Evolutionary conservation across 768 basidiomycete genomes (phyloP).

Genomic region (Boletales sp.): DNA sequence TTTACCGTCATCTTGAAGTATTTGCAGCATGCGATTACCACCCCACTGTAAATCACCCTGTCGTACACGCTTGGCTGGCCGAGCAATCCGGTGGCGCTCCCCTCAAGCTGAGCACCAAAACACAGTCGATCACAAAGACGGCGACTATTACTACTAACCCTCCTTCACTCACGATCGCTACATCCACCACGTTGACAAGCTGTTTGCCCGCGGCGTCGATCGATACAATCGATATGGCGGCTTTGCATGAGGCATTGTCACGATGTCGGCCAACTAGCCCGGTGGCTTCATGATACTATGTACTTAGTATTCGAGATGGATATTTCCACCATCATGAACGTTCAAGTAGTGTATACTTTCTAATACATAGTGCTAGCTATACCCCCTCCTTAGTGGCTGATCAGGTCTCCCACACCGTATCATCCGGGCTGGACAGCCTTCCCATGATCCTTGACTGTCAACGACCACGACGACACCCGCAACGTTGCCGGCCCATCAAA

Average conservation of each 20-base stretch:
- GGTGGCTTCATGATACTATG: conserved; percentile 4
- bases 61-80: conserved; percentile 37
- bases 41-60: conserved; percentile 39
- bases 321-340: conserved; percentile 2
- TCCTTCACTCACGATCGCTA: conserved; percentile 12
- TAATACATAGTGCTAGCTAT: conserved; percentile 2
- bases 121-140: conserved; percentile 7
- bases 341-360: conserved; percentile 2
- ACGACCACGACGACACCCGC: background rate
- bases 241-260: conserved; percentile 25
- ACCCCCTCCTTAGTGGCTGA: conserved; percentile 1
- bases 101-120: conserved; percentile 12
- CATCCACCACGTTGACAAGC: conserved; percentile 5
- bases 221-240: conserved; percentile 21
- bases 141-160: background rate
- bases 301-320: background rate
- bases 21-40: conserved; percentile 40
- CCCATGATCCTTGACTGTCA: background rate
- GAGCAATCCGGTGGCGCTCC: conserved; percentile 23
- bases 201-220: conserved; percentile 4
- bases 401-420: conserved; percentile 6
- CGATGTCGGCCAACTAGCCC: conserved; percentile 20
- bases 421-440: background rate
- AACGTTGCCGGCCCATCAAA: background rate
- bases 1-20: conserved; percentile 45